A percentile compares a stretch with the other conserved stretches of the same genome.
These are phyloP conservation scores for Phycomyces blakesleeanus DNA, from an alignment of 192 early-diverging fungal species.

Conservation along the genomic window DNA sequence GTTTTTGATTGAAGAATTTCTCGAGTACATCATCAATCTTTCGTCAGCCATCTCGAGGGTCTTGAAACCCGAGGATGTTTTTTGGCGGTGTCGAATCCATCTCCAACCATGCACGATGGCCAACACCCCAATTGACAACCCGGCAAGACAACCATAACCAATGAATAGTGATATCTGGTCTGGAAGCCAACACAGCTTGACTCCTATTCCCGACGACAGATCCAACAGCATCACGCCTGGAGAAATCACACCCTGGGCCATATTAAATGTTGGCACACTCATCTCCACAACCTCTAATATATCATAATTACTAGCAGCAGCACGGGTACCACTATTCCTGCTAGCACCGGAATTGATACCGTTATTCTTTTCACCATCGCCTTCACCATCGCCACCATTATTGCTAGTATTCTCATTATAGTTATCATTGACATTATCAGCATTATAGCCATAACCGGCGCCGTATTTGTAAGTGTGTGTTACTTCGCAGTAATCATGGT, in stretches of 20 bases:
- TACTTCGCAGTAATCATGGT: constrained; percentile 87
- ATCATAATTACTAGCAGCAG: too few relatives aligned
- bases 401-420: too few relatives aligned
- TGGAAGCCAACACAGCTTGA: constrained; percentile 56
- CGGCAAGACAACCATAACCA: constrained; percentile 19
- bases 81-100: background rate
- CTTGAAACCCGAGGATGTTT: background rate
- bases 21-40: too few relatives aligned
- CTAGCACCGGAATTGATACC: too few relatives aligned
- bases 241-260: constrained; percentile 52
- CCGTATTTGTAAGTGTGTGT: constrained; percentile 32
- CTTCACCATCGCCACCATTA: too few relatives aligned
- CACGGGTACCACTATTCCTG: too few relatives aligned
- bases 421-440: too few relatives aligned
- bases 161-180: constrained; percentile 64
- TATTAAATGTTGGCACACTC: constrained; percentile 60
- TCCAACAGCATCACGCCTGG: constrained; percentile 58
- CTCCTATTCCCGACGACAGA: constrained; percentile 5
- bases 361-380: too few relatives aligned
- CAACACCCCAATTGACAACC: constrained; percentile 5
- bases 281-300: constrained; percentile 35
- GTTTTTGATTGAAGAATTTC: too few relatives aligned
- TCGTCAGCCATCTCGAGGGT: too few relatives aligned
- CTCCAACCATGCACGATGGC: background rate
- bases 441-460: too few relatives aligned